Evolutionary conservation across 345 rosid genomes (phyloP).

Genomic region (Aquilaria yunnanensis): DNA sequence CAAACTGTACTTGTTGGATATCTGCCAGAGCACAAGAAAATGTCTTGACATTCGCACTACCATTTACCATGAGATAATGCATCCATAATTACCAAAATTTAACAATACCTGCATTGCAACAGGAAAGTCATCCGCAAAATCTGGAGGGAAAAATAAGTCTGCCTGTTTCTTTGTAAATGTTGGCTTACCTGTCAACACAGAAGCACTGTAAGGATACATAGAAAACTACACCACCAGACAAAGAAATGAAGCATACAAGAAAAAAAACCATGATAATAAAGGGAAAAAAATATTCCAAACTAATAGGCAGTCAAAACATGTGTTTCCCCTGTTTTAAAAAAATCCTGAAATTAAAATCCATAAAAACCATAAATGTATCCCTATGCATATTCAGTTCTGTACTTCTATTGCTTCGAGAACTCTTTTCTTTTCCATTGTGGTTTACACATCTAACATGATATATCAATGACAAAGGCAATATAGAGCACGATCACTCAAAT

Average conservation of each 20-base stretch:
- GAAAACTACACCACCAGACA: neutral
- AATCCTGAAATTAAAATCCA: neutral
- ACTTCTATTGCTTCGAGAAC: no score
- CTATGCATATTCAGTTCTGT: no score
- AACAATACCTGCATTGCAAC: slow-evolving; percentile 85
- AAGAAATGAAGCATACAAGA: neutral
- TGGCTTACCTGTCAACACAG: slow-evolving; percentile 59
- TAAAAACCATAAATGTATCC: no score
- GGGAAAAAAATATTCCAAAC: neutral
- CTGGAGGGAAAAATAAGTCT: slow-evolving; percentile 95
- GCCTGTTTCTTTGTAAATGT: slow-evolving; percentile 91
- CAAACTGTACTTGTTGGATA: slow-evolving; percentile 85
- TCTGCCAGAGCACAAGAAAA: slow-evolving; percentile 40
- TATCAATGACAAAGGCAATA: no score
- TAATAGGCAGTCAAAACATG: neutral
- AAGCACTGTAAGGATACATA: neutral
- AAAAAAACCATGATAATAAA: neutral
- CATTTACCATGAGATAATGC: neutral
- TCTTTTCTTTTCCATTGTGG: no score
- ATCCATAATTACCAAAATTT: slow-evolving; percentile 9
- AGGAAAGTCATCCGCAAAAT: slow-evolving; percentile 95
- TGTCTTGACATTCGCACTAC: neutral
- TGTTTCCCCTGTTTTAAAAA: neutral
- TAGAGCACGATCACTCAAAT: no score
- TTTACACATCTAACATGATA: no score